Conservation (phyloP, 495 filamentous ascomycete species). For the Trichoderma virens region DNA sequence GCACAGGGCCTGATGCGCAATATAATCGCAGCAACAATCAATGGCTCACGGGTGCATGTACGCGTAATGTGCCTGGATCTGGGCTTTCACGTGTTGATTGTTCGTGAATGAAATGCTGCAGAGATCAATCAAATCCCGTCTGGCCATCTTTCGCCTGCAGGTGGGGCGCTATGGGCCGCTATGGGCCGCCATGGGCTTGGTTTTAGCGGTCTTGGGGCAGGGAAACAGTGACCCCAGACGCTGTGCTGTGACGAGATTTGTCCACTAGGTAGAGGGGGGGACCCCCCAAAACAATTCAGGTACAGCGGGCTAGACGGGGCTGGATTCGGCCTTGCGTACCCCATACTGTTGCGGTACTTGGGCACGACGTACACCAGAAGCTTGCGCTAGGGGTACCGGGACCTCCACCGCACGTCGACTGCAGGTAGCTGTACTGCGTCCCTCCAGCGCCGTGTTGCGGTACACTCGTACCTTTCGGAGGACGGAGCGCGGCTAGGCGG, state of each 20-base stretch:
- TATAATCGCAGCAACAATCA: no score
- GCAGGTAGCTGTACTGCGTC: background rate
- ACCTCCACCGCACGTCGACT: background rate
- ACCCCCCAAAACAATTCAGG: background rate
- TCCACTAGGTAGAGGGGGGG: background rate
- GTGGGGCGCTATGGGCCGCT: background rate
- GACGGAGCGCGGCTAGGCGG: background rate
- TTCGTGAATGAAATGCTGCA: background rate
- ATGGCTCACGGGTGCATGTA: no score
- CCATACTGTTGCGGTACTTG: background rate
- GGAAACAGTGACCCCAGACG: background rate
- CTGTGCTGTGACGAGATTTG: slow-evolving; percentile 4
- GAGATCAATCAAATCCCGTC: background rate
- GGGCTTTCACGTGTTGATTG: background rate
- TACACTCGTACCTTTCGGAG: slow-evolving; percentile 1
- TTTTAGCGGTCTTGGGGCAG: slow-evolving; percentile 4
- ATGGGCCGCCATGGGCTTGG: background rate
- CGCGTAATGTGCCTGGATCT: background rate
- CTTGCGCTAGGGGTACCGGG: background rate
- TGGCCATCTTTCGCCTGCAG: background rate
- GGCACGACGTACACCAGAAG: background rate
- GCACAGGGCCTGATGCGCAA: no score
- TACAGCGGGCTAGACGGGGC: slow-evolving; percentile 1
- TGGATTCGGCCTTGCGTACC: background rate
- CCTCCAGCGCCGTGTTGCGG: background rate